These are phyloP conservation scores for Akanthomyces muscarius DNA, from an alignment of 2,329 filamentous ascomycete genomes.

Conservation along the genomic window DNA sequence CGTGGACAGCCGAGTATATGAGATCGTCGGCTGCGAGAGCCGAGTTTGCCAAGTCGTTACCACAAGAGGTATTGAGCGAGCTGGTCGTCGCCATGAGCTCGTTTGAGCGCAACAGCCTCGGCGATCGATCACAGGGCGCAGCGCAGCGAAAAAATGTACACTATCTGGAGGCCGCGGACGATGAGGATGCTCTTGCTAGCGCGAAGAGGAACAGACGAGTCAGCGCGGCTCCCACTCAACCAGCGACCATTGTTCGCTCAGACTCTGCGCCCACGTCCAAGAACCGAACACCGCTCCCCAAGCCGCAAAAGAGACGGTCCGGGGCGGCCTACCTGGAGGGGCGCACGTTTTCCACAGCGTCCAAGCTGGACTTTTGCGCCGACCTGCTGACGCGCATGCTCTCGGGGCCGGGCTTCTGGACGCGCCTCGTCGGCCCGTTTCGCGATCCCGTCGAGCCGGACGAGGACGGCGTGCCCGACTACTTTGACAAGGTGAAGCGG, in stretches of 20 bases:
- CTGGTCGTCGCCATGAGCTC: conserved; percentile 60
- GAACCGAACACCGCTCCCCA: conserved; percentile 29
- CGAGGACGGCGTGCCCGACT: conserved; percentile 57
- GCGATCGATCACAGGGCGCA: conserved; percentile 26
- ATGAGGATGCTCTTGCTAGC: conserved; percentile 32
- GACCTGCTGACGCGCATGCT: conserved; percentile 58
- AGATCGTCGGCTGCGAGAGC: conserved; percentile 51
- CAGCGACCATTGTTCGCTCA: conserved; percentile 17
- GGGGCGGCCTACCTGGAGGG: conserved; percentile 34
- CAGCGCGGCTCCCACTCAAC: conserved; percentile 20
- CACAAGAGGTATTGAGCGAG: conserved; percentile 59
- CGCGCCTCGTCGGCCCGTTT: conserved; percentile 60
- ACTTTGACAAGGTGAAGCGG: conserved; percentile 55
- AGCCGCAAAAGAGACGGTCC: conserved; percentile 34
- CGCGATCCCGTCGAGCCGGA: conserved; percentile 55
- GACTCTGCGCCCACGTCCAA: conserved; percentile 24
- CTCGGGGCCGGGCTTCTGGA: conserved; percentile 62
- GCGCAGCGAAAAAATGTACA: conserved; percentile 44
- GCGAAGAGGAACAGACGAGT: conserved; percentile 43
- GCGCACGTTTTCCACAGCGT: conserved; percentile 32
- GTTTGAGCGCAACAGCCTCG: conserved; percentile 39
- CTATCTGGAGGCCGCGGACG: conserved; percentile 43
- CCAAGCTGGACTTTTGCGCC: conserved; percentile 55
- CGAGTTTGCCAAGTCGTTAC: conserved; percentile 57
- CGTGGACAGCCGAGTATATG: conserved; percentile 62